Conservation (phyloP, 164 flowering plant species). For the Liquidambar formosana region DNA sequence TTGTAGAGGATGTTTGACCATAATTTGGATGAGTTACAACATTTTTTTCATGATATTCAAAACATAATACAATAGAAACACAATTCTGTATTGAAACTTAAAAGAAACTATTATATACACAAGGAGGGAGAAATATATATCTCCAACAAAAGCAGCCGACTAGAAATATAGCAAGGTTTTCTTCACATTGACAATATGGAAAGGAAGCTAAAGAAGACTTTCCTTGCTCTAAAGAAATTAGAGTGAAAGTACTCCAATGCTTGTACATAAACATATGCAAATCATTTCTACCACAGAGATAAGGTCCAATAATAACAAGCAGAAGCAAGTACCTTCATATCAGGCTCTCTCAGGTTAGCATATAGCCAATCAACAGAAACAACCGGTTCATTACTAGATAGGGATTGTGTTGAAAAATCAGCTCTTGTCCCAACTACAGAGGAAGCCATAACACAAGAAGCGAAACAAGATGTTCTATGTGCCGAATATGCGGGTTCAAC, state of each 20-base stretch:
- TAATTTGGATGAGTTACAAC: too few relatives aligned
- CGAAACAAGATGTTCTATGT: slow-evolving; percentile 20
- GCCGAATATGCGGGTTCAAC: slow-evolving; percentile 19
- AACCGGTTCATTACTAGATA: slow-evolving; percentile 75
- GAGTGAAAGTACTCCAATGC: background rate
- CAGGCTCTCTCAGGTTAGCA: slow-evolving; percentile 77
- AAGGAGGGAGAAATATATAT: too few relatives aligned
- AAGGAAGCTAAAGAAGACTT: too few relatives aligned
- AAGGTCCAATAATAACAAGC: background rate
- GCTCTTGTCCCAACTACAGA: slow-evolving; percentile 35
- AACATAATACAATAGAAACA: too few relatives aligned
- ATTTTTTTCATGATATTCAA: too few relatives aligned
- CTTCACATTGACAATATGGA: too few relatives aligned
- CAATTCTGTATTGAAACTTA: too few relatives aligned
- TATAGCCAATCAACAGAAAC: slow-evolving; percentile 96
- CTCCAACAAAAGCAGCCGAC: too few relatives aligned
- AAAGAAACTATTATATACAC: too few relatives aligned
- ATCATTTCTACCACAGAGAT: background rate
- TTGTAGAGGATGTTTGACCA: too few relatives aligned
- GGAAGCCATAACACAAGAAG: slow-evolving; percentile 39
- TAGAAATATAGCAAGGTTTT: too few relatives aligned
- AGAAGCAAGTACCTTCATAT: slow-evolving; percentile 62
- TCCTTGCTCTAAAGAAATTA: too few relatives aligned
- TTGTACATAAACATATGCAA: background rate
- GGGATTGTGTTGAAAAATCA: slow-evolving; percentile 45